Conservation (phyloP, 2,329 filamentous ascomycete species). For the Bipolaris oryzae region DNA sequence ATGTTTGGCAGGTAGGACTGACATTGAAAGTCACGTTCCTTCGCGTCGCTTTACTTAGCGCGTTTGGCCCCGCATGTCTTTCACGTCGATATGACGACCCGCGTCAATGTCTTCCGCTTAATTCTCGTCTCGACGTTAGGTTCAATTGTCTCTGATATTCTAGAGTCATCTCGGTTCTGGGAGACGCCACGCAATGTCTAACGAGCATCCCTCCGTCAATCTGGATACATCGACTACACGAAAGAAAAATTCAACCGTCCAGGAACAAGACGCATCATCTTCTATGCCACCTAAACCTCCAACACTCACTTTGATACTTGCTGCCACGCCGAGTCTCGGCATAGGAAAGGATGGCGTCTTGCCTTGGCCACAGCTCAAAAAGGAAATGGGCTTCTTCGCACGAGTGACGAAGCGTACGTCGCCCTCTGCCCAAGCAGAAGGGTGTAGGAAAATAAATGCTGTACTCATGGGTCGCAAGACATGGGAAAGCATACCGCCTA, state of each 20-base stretch:
- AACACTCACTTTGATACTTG: slow-evolving; percentile 86
- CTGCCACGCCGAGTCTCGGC: slow-evolving; percentile 87
- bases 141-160: neutral
- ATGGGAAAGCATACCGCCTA: slow-evolving; percentile 84
- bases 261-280: slow-evolving; percentile 5
- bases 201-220: slow-evolving; percentile 5
- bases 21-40: slow-evolving; percentile 27
- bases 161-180: neutral
- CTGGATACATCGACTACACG: neutral
- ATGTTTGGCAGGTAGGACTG: neutral
- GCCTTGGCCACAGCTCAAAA: slow-evolving; percentile 86
- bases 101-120: neutral
- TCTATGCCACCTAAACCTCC: slow-evolving; percentile 48
- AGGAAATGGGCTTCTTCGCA: slow-evolving; percentile 95
- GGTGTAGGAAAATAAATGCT: slow-evolving; percentile 55
- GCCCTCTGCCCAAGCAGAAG: slow-evolving; percentile 7
- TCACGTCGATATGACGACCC: slow-evolving; percentile 8
- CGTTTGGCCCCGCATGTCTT: slow-evolving; percentile 19
- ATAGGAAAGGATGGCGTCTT: slow-evolving; percentile 81
- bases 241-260: neutral
- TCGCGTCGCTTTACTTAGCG: slow-evolving; percentile 33
- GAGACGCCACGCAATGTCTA: slow-evolving; percentile 13
- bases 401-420: slow-evolving; percentile 78
- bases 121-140: neutral
- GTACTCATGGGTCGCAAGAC: slow-evolving; percentile 98